Conservation (phyloP, 2,329 filamentous ascomycete species). For the Cladophialophora chaetospira region DNA sequence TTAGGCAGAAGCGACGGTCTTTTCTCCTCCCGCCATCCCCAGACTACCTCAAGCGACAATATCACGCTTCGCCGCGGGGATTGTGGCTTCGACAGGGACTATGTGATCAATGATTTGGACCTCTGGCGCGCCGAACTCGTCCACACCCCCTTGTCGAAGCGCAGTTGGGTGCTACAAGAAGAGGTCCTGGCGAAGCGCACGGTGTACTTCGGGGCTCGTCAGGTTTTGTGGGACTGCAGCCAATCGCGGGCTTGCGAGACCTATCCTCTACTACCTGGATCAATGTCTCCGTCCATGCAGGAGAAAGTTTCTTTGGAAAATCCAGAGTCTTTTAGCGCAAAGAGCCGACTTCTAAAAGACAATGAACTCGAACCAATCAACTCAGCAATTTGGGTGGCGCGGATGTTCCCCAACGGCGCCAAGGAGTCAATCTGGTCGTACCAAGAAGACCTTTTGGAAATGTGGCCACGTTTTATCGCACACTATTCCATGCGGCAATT, state of each 20-base stretch:
- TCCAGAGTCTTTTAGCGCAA: neutral
- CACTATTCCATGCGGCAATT: conserved; percentile 22
- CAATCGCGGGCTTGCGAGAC: conserved; percentile 19
- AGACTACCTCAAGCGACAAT: conserved; percentile 11
- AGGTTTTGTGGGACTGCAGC: conserved; percentile 45
- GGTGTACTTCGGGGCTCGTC: conserved; percentile 41
- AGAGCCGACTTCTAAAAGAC: conserved; percentile 13
- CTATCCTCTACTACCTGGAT: conserved; percentile 1
- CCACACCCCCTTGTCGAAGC: conserved; percentile 35
- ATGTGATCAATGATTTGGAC: conserved; percentile 22
- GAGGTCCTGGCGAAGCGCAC: conserved; percentile 41
- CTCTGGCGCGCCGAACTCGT: conserved; percentile 20
- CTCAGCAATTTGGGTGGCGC: conserved; percentile 5
- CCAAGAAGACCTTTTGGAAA: conserved; percentile 4
- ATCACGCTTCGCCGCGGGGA: neutral
- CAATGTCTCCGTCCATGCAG: neutral
- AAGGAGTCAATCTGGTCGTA: neutral
- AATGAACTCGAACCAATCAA: conserved; percentile 15
- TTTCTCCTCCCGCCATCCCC: conserved; percentile 11
- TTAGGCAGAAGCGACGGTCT: conserved; percentile 17
- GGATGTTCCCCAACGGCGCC: neutral
- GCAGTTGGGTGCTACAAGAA: conserved; percentile 48
- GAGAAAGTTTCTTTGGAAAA: conserved; percentile 1
- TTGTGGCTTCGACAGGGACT: conserved; percentile 5
- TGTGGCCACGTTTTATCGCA: conserved; percentile 18